A percentile compares a stretch with the other conserved stretches of the same genome.
Evolutionary conservation across 2,329 filamentous ascomycete species (phyloP).

Genomic region (Trichothecium sympodiale): DNA sequence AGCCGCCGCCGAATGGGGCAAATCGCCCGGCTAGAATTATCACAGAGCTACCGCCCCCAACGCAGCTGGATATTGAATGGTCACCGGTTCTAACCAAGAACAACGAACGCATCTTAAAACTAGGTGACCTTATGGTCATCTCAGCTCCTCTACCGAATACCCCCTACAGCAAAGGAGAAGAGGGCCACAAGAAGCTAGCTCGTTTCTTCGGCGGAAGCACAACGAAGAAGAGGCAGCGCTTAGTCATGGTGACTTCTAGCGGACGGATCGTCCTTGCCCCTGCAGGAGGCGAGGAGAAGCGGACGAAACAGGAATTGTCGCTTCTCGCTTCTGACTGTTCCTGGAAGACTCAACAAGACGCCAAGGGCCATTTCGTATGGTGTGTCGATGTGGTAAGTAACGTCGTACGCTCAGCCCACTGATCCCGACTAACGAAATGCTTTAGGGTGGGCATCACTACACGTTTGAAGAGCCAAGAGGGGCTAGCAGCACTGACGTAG

Average conservation of each 20-base stretch:
- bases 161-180: conserved; percentile 59
- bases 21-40: conserved; percentile 69
- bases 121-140: conserved; percentile 81
- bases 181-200: conserved; percentile 77
- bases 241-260: conserved; percentile 92
- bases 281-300: conserved; percentile 90
- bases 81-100: conserved; percentile 83
- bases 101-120: conserved; percentile 88
- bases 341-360: conserved; percentile 72
- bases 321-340: conserved; percentile 62
- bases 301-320: conserved; percentile 85
- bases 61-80: conserved; percentile 96
- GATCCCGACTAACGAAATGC: conserved; percentile 12
- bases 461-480: conserved; percentile 89
- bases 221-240: conserved; percentile 81
- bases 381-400: conserved; percentile 81
- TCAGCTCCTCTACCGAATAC: conserved; percentile 68
- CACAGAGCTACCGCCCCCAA: conserved; percentile 91
- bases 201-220: conserved; percentile 88
- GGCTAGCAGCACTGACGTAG: conserved; percentile 43
- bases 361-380: conserved; percentile 83
- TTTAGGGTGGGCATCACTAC: conserved; percentile 78
- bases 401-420: background rate
- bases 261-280: conserved; percentile 84
- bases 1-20: conserved; percentile 32